Conservation (phyloP, 371 early-diverging fungal species). For the Mortierella sp. region DNA sequence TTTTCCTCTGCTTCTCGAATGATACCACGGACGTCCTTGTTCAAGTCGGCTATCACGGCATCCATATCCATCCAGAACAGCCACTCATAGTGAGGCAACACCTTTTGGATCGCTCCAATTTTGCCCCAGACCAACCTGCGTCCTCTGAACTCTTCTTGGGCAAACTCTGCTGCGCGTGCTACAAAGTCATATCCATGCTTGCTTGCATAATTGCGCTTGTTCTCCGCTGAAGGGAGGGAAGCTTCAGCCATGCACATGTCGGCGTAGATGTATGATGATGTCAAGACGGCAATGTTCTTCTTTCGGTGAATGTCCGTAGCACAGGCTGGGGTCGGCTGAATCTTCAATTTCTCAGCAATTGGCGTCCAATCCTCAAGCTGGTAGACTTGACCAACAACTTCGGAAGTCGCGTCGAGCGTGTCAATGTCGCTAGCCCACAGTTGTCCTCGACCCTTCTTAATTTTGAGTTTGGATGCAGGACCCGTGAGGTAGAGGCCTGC, state of each 20-base stretch:
- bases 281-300: conserved; percentile 60
- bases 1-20: conserved; percentile 45
- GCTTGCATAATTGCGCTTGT: conserved; percentile 68
- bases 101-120: conserved; percentile 69
- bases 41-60: conserved; percentile 65
- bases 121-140: conserved; percentile 72
- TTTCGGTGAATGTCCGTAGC: conserved; percentile 22
- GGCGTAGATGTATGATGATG: conserved; percentile 67
- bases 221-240: conserved; percentile 60
- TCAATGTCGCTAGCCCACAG: conserved; percentile 40
- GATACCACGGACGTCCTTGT: conserved; percentile 57
- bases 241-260: conserved; percentile 72
- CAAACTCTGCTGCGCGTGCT: conserved; percentile 69
- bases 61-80: conserved; percentile 78
- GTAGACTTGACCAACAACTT: conserved; percentile 55
- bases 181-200: conserved; percentile 70
- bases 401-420: conserved; percentile 30
- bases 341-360: conserved; percentile 20
- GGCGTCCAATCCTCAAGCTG: conserved; percentile 48
- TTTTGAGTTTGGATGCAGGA: conserved; percentile 20
- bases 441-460: conserved; percentile 16
- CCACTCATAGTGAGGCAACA: conserved; percentile 75
- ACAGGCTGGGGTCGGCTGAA: conserved; percentile 27
- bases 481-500: conserved; percentile 50
- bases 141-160: conserved; percentile 61